A percentile compares a stretch with the other conserved stretches of the same genome.
phyloP scores from a whole-genome alignment of 768 basidiomycete species.

The Scleroderma bovista region DNA sequence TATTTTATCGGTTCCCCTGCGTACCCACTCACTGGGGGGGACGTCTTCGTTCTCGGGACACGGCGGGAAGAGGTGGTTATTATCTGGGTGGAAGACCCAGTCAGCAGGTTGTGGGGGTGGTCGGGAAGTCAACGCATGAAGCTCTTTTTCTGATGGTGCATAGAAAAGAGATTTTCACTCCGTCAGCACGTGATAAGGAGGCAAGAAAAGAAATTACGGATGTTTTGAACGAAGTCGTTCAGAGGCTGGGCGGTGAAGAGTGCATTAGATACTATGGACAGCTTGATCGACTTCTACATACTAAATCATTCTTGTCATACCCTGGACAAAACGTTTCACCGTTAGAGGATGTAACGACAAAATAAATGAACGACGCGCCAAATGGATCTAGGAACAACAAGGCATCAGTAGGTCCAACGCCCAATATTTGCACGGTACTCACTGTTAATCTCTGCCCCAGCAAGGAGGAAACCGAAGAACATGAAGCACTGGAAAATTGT shows the following conservation, averaged over 20 bases:
- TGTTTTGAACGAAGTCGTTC: constrained; percentile 64
- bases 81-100: constrained; percentile 57
- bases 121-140: constrained; percentile 55
- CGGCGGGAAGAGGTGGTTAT: constrained; percentile 45
- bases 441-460: constrained; percentile 74
- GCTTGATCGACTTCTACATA: constrained; percentile 23
- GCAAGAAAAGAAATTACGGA: constrained; percentile 37
- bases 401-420: background rate
- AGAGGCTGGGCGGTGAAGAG: constrained; percentile 38
- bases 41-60: constrained; percentile 21
- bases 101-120: constrained; percentile 48
- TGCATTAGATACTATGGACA: background rate
- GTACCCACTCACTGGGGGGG: no score
- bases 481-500: constrained; percentile 43
- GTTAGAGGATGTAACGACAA: background rate
- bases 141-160: constrained; percentile 56
- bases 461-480: constrained; percentile 69
- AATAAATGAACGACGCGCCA: constrained; percentile 20
- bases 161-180: no score
- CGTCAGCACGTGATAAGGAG: background rate
- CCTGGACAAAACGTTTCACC: constrained; percentile 27
- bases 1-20: constrained; percentile 44
- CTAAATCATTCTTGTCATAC: constrained; percentile 70
- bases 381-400: constrained; percentile 36
- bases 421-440: constrained; percentile 17